phyloP scores from a whole-genome alignment of 1,139 yeast species.

The Candida gigantensis region DNA sequence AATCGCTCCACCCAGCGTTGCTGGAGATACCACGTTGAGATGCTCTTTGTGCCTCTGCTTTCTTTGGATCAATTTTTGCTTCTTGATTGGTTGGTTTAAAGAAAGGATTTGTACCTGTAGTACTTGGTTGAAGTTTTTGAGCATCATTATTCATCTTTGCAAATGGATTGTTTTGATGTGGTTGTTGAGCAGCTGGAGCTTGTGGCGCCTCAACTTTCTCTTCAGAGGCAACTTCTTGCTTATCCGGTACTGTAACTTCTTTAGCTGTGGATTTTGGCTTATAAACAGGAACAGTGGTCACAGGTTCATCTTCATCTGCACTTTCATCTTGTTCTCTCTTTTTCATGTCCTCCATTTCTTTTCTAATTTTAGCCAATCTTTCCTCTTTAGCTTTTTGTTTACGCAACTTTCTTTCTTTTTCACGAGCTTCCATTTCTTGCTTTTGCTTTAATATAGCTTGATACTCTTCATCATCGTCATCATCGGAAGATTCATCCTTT shows the following conservation, averaged over 20 bases:
- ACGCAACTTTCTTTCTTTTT: constrained; percentile 47
- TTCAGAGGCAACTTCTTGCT: constrained; percentile 10
- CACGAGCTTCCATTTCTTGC: constrained; percentile 49
- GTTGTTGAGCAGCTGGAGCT: constrained; percentile 8
- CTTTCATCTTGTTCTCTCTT: constrained; percentile 34
- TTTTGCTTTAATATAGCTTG: constrained; percentile 48
- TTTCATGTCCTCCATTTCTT: constrained; percentile 64
- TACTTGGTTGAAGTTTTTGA: constrained; percentile 11
- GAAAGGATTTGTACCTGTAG: constrained; percentile 39
- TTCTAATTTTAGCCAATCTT: constrained; percentile 57
- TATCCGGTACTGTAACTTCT: constrained; percentile 7
- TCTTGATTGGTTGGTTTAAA: constrained; percentile 47
- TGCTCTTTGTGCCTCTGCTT: constrained; percentile 63
- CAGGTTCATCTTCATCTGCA: constrained; percentile 40
- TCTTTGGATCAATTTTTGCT: constrained; percentile 48
- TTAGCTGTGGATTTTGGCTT: constrained; percentile 12
- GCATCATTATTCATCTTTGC: constrained; percentile 22
- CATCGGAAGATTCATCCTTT: constrained; percentile 24
- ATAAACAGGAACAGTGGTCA: constrained; percentile 23
- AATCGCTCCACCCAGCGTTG: constrained; percentile 61
- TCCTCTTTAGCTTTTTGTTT: constrained; percentile 54
- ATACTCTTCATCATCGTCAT: constrained; percentile 51
- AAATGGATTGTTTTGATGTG: constrained; percentile 35
- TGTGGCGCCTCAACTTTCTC: constrained; percentile 5
- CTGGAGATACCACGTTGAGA: constrained; percentile 61